phyloP scores from a whole-genome alignment of 2,329 filamentous ascomycete genomes.

The Dothideomycetes sp. region DNA sequence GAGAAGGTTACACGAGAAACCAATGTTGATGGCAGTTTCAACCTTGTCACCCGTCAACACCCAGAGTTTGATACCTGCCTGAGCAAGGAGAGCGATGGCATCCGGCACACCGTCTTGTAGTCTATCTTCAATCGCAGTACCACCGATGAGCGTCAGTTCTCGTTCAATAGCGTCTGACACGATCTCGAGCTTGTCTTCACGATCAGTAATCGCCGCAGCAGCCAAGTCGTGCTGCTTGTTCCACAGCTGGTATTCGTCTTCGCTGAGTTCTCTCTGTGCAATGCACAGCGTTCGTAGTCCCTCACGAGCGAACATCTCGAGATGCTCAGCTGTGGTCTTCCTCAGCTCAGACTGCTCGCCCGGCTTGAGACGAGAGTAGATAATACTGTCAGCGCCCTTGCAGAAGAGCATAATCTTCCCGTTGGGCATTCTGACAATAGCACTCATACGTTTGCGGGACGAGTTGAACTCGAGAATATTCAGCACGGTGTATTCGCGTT shows the following conservation, averaged over 20 bases:
- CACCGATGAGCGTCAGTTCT: conserved; percentile 76
- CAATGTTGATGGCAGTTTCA: conserved; percentile 98
- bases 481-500: conserved; percentile 74
- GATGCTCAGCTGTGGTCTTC: conserved; percentile 74
- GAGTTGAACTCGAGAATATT: conserved; percentile 98
- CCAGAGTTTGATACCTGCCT: conserved; percentile 97
- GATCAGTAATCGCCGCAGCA: conserved; percentile 68
- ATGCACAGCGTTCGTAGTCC: conserved; percentile 91
- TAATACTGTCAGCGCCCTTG: conserved; percentile 95
- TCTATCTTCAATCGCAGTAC: conserved; percentile 94
- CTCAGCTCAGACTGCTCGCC: conserved; percentile 81
- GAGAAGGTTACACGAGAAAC: conserved; percentile 94
- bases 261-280: conserved; percentile 67
- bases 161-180: conserved; percentile 87
- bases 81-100: conserved; percentile 79
- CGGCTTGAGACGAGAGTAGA: conserved; percentile 78
- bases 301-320: conserved; percentile 94
- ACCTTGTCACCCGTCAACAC: conserved; percentile 97
- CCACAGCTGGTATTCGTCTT: conserved; percentile 78
- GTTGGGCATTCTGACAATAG: conserved; percentile 90
- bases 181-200: conserved; percentile 86
- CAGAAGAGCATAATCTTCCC: conserved; percentile 84
- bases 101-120: conserved; percentile 95
- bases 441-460: conserved; percentile 92
- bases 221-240: conserved; percentile 79